Percentiles rank a stretch among this genome's conserved stretches.
Evolutionary conservation across 2,329 filamentous ascomycete species (phyloP).

Genomic region (Talaromyces sp.): DNA sequence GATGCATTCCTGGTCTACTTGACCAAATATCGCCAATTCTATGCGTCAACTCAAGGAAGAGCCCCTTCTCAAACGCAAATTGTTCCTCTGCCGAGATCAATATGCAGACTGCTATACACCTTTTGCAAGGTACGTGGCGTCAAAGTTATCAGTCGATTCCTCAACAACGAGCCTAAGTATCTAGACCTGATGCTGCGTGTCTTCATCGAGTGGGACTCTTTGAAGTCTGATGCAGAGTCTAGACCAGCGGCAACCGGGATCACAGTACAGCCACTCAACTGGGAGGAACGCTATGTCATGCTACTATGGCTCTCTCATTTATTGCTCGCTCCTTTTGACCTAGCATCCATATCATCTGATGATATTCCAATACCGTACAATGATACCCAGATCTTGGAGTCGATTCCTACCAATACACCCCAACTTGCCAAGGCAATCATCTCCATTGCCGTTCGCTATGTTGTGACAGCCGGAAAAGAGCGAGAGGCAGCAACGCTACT

Average conservation of each 20-base stretch:
- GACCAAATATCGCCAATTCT: conserved; percentile 38
- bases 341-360: conserved; percentile 72
- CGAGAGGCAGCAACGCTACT: conserved; percentile 81
- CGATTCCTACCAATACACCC: conserved; percentile 61
- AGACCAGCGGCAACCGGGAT: conserved; percentile 19
- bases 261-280: conserved; percentile 54
- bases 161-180: conserved; percentile 84
- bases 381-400: conserved; percentile 27
- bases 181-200: conserved; percentile 75
- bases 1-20: conserved; percentile 71
- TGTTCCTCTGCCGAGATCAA: conserved; percentile 62
- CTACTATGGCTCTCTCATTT: conserved; percentile 84
- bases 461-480: conserved; percentile 77
- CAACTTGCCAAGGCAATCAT: conserved; percentile 68
- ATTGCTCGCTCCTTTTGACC: conserved; percentile 81
- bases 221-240: conserved; percentile 20
- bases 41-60: conserved; percentile 34
- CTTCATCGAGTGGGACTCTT: conserved; percentile 59
- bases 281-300: conserved; percentile 86
- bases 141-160: conserved; percentile 85
- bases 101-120: conserved; percentile 77
- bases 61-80: conserved; percentile 36
- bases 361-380: conserved; percentile 36
- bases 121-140: conserved; percentile 93
- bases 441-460: conserved; percentile 66